Conservation (phyloP, 2,329 filamentous ascomycete species). For the Pseudocercospora vitis region DNA sequence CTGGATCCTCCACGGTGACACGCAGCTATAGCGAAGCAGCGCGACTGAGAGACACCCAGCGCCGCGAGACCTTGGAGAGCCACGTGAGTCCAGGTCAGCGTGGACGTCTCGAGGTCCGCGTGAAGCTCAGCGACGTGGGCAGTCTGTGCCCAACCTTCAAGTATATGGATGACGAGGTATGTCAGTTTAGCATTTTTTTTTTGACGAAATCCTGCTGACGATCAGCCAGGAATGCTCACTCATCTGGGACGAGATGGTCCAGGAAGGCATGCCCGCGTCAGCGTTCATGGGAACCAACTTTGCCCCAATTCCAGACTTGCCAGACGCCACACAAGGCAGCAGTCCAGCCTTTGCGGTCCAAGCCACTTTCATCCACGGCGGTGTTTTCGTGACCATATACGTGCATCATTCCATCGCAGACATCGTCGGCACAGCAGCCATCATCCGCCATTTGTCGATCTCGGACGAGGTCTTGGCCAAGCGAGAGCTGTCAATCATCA, state of each 20-base stretch:
- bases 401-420: slow-evolving; percentile 28
- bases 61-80: background rate
- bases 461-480: slow-evolving; percentile 12
- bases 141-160: slow-evolving; percentile 20
- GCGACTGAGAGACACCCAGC: background rate
- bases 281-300: slow-evolving; percentile 14
- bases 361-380: slow-evolving; percentile 26
- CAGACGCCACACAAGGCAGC: slow-evolving; percentile 13
- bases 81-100: slow-evolving; percentile 9
- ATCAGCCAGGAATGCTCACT: slow-evolving; percentile 10
- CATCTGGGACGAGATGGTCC: slow-evolving; percentile 9
- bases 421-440: slow-evolving; percentile 18
- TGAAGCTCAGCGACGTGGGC: slow-evolving; percentile 17
- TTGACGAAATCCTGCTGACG: background rate
- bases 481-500: background rate
- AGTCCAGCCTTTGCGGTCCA: slow-evolving; percentile 26
- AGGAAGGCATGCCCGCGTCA: slow-evolving; percentile 19
- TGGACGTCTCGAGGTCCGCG: slow-evolving; percentile 20
- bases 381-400: slow-evolving; percentile 26
- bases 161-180: slow-evolving; percentile 5
- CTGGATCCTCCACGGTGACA: background rate
- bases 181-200: background rate
- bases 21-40: background rate
- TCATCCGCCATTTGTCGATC: slow-evolving; percentile 25
- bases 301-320: slow-evolving; percentile 22